Conservation (phyloP, 176 grass and related monocot genomes). For the Avena insularis region DNA sequence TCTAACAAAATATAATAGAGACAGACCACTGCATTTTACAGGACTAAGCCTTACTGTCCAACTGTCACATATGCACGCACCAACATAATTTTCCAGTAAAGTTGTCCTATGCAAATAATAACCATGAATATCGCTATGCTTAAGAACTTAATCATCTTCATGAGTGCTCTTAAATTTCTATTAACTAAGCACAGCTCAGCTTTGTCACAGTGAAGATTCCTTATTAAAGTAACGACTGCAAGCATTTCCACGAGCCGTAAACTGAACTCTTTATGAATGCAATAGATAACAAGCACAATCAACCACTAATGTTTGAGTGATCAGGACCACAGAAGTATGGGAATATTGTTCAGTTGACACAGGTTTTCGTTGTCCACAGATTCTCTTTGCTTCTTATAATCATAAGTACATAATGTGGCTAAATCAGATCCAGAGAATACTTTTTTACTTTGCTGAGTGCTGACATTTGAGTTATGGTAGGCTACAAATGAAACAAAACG, state of each 20-base stretch:
- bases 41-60: neutral
- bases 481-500: neutral
- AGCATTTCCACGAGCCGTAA: neutral
- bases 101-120: neutral
- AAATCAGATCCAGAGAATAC: neutral
- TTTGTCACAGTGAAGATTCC: neutral
- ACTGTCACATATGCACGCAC: neutral
- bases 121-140: neutral
- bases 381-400: neutral
- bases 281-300: neutral
- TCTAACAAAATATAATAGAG: neutral
- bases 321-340: neutral
- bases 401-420: neutral
- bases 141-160: neutral
- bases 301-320: neutral
- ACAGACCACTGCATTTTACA: neutral
- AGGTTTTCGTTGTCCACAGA: neutral
- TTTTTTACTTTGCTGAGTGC: slow-evolving; percentile 1
- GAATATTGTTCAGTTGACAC: neutral
- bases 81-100: neutral
- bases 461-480: neutral
- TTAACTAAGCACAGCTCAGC: neutral
- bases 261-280: neutral
- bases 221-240: neutral
- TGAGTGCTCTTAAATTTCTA: neutral